phyloP scores from a whole-genome alignment of 2,329 filamentous ascomycete species.

The Cladosporium sp. region DNA sequence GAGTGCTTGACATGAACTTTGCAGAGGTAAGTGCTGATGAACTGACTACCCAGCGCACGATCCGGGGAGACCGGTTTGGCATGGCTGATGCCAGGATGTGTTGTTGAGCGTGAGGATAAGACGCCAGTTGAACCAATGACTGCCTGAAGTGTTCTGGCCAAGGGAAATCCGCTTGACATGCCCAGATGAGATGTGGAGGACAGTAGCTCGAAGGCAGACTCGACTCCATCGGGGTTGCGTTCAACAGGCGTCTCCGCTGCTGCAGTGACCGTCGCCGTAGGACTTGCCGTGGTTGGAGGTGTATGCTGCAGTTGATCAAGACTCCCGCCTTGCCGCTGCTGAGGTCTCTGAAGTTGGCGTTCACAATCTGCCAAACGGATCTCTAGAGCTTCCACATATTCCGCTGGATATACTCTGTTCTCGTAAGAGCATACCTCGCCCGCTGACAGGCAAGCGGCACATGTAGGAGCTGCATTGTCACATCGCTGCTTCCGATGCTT shows the following conservation, averaged over 20 bases:
- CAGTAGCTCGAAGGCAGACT: not conserved
- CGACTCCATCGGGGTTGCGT: not conserved
- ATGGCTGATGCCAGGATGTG: not conserved
- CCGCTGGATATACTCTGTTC: not conserved
- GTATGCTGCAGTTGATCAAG: not conserved
- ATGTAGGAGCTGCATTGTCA: not conserved
- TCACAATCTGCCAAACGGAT: not conserved
- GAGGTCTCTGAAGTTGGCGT: not conserved
- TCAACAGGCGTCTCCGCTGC: not conserved
- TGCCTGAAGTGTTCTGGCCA: not conserved
- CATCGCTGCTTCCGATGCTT: slow-evolving; percentile 1
- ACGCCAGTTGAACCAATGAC: not conserved
- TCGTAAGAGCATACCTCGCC: not conserved
- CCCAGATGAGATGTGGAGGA: not conserved
- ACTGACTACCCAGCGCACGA: not conserved
- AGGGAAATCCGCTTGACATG: not conserved
- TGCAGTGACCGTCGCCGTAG: not conserved
- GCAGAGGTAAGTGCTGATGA: not conserved
- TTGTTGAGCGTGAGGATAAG: not conserved
- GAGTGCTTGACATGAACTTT: slow-evolving; percentile 1
- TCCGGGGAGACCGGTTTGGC: not conserved
- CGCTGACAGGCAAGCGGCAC: not conserved
- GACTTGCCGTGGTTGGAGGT: not conserved
- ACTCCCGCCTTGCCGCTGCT: not conserved
- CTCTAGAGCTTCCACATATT: not conserved